A percentile compares a stretch with the other conserved stretches of the same genome.
Conservation (phyloP, 164 flowering plant genomes). For the Annona squamosa region DNA sequence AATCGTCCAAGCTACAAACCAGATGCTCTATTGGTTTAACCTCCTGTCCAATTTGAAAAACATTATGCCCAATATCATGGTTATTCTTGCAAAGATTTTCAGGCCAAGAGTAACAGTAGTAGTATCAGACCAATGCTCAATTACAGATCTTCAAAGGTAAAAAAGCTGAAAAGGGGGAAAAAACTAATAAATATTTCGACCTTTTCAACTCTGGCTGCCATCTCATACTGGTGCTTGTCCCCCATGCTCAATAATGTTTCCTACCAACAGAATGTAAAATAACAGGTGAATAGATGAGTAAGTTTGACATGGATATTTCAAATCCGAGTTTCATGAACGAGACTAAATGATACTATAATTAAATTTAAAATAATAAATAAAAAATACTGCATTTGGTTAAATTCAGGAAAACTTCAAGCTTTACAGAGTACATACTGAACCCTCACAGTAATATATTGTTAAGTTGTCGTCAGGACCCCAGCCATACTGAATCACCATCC, state of each 20-base stretch:
- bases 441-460: constrained; percentile 55
- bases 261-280: constrained; percentile 24
- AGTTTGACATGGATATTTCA: background rate
- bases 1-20: too few species aligned
- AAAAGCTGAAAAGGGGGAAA: constrained; percentile 1
- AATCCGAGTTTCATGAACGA: background rate
- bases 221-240: constrained; percentile 56
- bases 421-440: constrained; percentile 45
- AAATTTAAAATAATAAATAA: too few species aligned
- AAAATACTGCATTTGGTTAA: background rate
- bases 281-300: background rate
- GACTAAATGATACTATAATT: background rate
- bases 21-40: too few species aligned
- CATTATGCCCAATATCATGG: too few species aligned
- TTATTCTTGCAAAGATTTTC: too few species aligned
- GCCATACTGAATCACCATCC: constrained; percentile 96
- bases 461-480: constrained; percentile 96
- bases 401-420: background rate
- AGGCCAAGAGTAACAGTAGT: too few species aligned
- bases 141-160: background rate
- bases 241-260: constrained; percentile 74
- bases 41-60: too few species aligned
- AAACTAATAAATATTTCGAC: constrained; percentile 21
- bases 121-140: too few species aligned
- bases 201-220: constrained; percentile 84